phyloP scores from a whole-genome alignment of 2,329 filamentous ascomycete species.

The Aureobasidium sp. region DNA sequence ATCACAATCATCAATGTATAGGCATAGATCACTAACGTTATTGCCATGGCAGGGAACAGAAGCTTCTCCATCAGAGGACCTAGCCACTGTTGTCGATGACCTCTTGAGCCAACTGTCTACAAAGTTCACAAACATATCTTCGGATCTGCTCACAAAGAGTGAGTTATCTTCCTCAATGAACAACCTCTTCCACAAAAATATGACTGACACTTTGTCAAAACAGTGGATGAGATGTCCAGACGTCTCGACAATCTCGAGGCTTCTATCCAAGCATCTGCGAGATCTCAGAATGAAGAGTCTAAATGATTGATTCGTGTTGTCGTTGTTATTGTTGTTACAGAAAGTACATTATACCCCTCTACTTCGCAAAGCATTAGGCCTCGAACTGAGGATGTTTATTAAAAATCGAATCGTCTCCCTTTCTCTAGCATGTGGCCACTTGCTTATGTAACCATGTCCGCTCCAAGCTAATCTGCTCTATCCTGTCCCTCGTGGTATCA shows the following conservation, averaged over 20 bases:
- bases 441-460: neutral
- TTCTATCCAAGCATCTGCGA: conserved; percentile 47
- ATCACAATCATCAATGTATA: neutral
- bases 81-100: conserved; percentile 75
- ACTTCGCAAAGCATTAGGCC: neutral
- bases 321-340: neutral
- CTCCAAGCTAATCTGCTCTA: neutral
- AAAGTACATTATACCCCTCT: neutral
- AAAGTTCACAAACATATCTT: conserved; percentile 78
- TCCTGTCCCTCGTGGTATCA: conserved; percentile 6
- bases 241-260: conserved; percentile 77
- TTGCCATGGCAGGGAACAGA: too few relatives aligned
- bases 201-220: neutral
- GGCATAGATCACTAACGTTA: too few relatives aligned
- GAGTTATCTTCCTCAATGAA: conserved; percentile 23
- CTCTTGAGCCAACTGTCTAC: conserved; percentile 74
- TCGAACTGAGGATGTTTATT: neutral
- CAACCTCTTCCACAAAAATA: neutral
- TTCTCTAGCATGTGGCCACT: too few relatives aligned
- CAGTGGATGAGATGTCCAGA: conserved; percentile 91
- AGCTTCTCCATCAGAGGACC: conserved; percentile 49
- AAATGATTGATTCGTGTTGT: neutral
- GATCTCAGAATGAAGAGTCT: conserved; percentile 10
- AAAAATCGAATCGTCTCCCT: neutral
- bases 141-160: conserved; percentile 86